A percentile compares a stretch with the other conserved stretches of the same genome.
phyloP scores from a whole-genome alignment of 495 filamentous ascomycete genomes.

The Neurospora sp. region DNA sequence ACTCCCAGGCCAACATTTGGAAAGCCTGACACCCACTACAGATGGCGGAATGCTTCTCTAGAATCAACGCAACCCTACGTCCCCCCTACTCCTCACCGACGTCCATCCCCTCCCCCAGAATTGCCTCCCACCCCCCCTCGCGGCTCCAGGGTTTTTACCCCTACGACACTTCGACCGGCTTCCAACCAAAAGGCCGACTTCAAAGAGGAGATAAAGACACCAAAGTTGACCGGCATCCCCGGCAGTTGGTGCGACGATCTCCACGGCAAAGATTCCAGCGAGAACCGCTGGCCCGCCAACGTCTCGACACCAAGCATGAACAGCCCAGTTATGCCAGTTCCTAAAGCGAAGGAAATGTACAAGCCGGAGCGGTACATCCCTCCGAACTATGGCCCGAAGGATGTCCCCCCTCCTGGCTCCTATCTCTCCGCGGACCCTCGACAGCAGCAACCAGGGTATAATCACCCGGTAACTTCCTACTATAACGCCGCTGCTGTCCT shows the following conservation, averaged over 20 bases:
- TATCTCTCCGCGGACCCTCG: not conserved
- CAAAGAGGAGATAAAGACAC: not conserved
- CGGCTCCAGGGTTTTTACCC: not conserved
- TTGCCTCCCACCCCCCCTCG: not conserved
- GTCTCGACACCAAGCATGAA: not conserved
- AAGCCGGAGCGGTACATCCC: not conserved
- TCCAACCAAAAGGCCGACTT: not conserved
- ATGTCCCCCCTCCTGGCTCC: not conserved
- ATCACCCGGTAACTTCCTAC: not conserved
- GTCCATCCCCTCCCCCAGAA: fast-evolving
- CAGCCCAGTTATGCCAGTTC: too few relatives aligned
- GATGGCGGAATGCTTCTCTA: fast-evolving
- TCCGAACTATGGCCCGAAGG: not conserved
- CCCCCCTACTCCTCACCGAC: not conserved
- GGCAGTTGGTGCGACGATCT: not conserved
- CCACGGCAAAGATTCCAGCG: not conserved
- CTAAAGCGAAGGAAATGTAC: not conserved
- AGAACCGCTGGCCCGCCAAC: not conserved
- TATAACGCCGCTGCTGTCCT: not conserved
- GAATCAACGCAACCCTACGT: not conserved
- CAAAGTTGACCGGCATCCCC: not conserved
- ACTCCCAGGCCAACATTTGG: too few relatives aligned
- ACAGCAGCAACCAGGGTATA: not conserved
- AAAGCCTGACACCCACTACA: too few relatives aligned
- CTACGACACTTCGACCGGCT: not conserved